Conservation (phyloP, 176 grass and related monocot genomes). For the Musa acuminata region DNA sequence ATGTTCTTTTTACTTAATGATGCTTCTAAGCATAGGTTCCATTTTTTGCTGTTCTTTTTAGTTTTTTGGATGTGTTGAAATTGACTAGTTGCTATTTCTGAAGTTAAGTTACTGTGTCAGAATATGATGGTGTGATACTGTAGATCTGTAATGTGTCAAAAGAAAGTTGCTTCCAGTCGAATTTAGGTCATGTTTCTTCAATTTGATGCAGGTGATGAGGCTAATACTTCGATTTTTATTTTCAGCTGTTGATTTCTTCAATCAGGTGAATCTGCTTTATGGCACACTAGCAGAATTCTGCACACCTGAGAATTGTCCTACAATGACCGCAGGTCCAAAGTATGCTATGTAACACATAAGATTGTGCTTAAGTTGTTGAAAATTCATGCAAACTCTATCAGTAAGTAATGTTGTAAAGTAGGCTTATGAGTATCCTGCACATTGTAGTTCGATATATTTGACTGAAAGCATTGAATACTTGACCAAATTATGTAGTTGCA, state of each 20-base stretch:
- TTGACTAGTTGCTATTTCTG: background rate
- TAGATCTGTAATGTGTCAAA: too few species aligned
- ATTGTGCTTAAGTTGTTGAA: too few species aligned
- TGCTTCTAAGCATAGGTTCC: background rate
- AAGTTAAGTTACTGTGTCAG: background rate
- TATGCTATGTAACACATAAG: conserved; percentile 20
- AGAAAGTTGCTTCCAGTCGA: too few species aligned
- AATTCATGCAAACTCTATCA: too few species aligned
- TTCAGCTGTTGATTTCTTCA: conserved; percentile 99
- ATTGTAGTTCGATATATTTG: too few species aligned
- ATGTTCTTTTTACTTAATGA: conserved; percentile 9
- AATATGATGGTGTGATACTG: too few species aligned
- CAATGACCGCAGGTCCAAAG: conserved; percentile 97
- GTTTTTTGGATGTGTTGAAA: background rate
- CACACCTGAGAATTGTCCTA: conserved; percentile 85
- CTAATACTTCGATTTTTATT: conserved; percentile 24
- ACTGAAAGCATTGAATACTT: too few species aligned
- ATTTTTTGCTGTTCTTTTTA: background rate
- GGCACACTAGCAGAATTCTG: conserved; percentile 92
- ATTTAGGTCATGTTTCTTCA: conserved; percentile 9
- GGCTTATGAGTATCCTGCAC: too few species aligned
- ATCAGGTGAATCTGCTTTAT: conserved; percentile 96
- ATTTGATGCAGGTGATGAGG: conserved; percentile 7
- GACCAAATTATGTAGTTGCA: too few species aligned
- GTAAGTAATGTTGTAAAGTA: too few species aligned